phyloP scores from a whole-genome alignment of 169 alveolate species.

The Neospora caninum region DNA sequence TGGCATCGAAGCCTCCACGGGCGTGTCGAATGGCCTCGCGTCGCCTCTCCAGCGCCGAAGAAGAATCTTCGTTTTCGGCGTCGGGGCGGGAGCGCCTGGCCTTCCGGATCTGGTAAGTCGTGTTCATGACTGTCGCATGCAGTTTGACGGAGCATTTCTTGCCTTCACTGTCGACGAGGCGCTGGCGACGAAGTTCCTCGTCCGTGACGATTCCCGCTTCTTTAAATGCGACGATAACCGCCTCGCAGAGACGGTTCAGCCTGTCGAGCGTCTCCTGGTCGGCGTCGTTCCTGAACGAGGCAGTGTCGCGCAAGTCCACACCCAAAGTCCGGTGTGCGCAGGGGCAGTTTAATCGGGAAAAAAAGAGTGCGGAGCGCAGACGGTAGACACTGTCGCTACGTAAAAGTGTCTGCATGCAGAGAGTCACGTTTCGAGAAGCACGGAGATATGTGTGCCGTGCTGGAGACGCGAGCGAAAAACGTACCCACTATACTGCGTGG shows the following conservation, averaged over 20 bases:
- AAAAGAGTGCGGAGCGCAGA: no score
- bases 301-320: not conserved
- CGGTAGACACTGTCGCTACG: no score
- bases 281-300: not conserved
- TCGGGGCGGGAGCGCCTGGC: not conserved
- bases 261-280: not conserved
- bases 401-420: not conserved
- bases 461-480: not conserved
- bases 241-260: not conserved
- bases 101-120: not conserved
- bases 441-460: not conserved
- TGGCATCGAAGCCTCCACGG: slow-evolving; percentile 4
- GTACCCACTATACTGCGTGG: slow-evolving; percentile 49
- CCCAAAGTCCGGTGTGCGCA: not conserved
- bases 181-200: slow-evolving; percentile 4
- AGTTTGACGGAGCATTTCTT: not conserved
- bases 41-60: not conserved
- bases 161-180: not conserved
- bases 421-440: not conserved
- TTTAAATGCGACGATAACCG: not conserved
- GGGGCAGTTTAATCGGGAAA: not conserved
- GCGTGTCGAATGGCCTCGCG: not conserved
- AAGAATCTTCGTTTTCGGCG: not conserved
- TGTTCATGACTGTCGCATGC: slow-evolving; percentile 19
- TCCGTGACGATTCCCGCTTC: not conserved